phyloP scores from a whole-genome alignment of 441 rosid genomes.

The Mallotus repandus region DNA sequence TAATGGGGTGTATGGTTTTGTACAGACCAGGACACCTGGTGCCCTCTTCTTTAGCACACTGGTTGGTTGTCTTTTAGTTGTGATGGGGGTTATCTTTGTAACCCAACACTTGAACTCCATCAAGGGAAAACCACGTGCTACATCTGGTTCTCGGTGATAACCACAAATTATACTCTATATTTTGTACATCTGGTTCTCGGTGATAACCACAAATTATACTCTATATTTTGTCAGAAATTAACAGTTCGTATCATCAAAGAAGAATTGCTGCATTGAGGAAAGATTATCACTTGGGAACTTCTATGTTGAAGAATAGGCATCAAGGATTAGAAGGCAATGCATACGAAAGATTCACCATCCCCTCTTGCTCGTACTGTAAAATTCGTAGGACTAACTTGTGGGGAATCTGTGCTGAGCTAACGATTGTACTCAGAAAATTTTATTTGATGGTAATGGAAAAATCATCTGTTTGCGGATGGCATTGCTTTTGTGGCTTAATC shows the following conservation, averaged over 20 bases:
- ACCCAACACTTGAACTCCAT: conserved; percentile 83
- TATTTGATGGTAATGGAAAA: not conserved
- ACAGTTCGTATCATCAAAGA: not conserved
- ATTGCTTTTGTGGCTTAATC: not conserved
- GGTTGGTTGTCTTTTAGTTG: conserved; percentile 88
- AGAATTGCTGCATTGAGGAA: not conserved
- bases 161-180: not conserved
- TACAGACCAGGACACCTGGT: conserved; percentile 96
- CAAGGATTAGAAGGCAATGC: not conserved
- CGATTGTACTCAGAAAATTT: not conserved
- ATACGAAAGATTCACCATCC: not conserved
- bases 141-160: conserved; percentile 44
- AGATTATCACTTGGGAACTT: not conserved
- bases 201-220: conserved; percentile 19
- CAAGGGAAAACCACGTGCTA: conserved; percentile 75
- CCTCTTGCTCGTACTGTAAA: conserved; percentile 1
- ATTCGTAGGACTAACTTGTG: not conserved
- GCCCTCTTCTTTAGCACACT: conserved; percentile 97
- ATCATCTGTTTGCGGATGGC: not conserved
- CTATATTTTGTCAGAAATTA: not conserved
- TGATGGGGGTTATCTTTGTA: conserved; percentile 89
- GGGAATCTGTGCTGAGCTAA: not conserved
- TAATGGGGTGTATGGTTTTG: conserved; percentile 84
- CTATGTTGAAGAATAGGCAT: not conserved
- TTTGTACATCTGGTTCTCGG: conserved; percentile 40